Percentiles rank a stretch among this genome's conserved stretches.
Evolutionary conservation across 371 early-diverging fungal species (phyloP).

Genomic region (Blastocladiella emersonii): DNA sequence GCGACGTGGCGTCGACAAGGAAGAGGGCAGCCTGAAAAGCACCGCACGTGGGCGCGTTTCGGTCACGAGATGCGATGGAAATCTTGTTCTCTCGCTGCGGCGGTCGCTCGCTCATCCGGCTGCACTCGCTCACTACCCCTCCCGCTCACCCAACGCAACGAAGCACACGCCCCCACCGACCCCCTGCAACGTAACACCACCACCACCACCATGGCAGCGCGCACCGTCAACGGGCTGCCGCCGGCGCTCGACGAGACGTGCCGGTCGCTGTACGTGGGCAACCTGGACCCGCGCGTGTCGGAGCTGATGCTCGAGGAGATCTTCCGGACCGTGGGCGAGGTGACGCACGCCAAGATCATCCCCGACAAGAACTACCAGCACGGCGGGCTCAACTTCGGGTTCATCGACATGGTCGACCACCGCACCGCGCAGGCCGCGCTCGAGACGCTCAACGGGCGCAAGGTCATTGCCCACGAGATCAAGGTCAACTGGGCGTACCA

Average conservation of each 20-base stretch:
- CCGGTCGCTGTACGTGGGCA: conserved; percentile 70
- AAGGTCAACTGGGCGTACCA: conserved; percentile 69
- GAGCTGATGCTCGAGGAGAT: conserved; percentile 60
- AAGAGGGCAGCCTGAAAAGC: too few relatives aligned
- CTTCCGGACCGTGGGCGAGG: conserved; percentile 53
- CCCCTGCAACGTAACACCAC: too few relatives aligned
- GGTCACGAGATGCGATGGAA: too few relatives aligned
- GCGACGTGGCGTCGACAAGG: too few relatives aligned
- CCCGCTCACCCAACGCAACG: too few relatives aligned
- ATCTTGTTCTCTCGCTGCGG: too few relatives aligned
- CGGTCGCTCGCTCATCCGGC: too few relatives aligned
- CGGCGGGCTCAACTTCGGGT: conserved; percentile 70
- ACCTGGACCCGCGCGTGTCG: conserved; percentile 69
- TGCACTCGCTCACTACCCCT: too few relatives aligned
- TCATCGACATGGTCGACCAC: conserved; percentile 69
- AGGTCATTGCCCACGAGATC: conserved; percentile 48
- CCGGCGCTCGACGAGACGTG: conserved; percentile 16
- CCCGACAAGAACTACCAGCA: conserved; percentile 47
- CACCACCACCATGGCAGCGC: too few relatives aligned
- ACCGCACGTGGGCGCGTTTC: too few relatives aligned
- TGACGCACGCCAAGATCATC: conserved; percentile 62
- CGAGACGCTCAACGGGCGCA: conserved; percentile 58
- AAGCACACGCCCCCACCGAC: too few relatives aligned
- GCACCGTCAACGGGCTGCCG: too few relatives aligned
- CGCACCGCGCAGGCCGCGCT: conserved; percentile 58